These are phyloP conservation scores for Termitomyces sp. DNA, from an alignment of 768 basidiomycete species.

Conservation along the genomic window DNA sequence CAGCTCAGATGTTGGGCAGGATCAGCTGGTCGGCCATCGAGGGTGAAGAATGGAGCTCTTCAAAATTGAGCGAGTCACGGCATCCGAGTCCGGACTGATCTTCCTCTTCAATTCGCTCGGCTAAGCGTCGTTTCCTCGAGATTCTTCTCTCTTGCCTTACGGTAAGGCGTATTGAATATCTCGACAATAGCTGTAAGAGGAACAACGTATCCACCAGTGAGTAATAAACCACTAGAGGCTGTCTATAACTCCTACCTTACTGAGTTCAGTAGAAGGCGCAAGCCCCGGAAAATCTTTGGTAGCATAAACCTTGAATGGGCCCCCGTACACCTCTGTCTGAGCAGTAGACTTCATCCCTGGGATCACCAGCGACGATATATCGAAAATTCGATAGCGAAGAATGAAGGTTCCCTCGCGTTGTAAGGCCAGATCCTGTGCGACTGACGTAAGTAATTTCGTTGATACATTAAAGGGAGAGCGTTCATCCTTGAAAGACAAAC, in stretches of 20 bases:
- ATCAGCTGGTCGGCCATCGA: neutral
- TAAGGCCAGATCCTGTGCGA: conserved; percentile 61
- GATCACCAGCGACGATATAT: conserved; percentile 41
- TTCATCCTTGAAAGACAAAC: conserved; percentile 61
- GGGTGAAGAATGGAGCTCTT: neutral
- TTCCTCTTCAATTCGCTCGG: neutral
- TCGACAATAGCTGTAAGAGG: conserved; percentile 26
- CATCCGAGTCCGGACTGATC: neutral
- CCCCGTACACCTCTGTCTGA: conserved; percentile 65
- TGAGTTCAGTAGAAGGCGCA: conserved; percentile 64
- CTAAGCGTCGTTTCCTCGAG: conserved; percentile 28
- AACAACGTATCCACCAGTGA: neutral
- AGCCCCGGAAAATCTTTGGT: conserved; percentile 76
- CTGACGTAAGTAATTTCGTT: conserved; percentile 2
- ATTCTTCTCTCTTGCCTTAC: conserved; percentile 37
- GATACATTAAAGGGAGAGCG: neutral
- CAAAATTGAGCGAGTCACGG: neutral
- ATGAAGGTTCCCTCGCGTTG: conserved; percentile 63
- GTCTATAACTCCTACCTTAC: conserved; percentile 39
- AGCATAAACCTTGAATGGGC: conserved; percentile 64
- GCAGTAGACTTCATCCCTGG: conserved; percentile 33
- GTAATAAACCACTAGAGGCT: neutral
- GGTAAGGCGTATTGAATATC: conserved; percentile 37
- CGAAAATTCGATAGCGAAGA: conserved; percentile 70
- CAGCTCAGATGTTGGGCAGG: neutral